phyloP scores from a whole-genome alignment of 805 yeast species.

The Ogataea ramenticola region DNA sequence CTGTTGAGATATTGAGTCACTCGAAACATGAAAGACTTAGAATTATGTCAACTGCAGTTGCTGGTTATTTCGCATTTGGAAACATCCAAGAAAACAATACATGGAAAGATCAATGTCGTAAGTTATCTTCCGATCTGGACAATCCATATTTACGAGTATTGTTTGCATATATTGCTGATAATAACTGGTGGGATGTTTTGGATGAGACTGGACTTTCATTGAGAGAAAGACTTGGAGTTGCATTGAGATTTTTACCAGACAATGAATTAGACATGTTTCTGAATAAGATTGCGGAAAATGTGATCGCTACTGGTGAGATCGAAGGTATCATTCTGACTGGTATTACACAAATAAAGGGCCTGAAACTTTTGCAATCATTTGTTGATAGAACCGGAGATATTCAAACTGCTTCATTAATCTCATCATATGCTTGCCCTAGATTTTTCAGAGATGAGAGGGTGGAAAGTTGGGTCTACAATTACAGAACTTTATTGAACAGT shows the following conservation, averaged over 20 bases:
- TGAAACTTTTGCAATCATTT: constrained; percentile 75
- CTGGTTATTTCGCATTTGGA: constrained; percentile 70
- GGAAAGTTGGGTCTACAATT: constrained; percentile 70
- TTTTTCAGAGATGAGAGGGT: constrained; percentile 70
- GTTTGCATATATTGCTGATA: constrained; percentile 89
- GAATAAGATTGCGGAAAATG: constrained; percentile 61
- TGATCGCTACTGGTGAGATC: constrained; percentile 71
- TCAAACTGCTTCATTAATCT: constrained; percentile 82
- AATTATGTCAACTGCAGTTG: constrained; percentile 87
- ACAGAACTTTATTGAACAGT: constrained; percentile 62
- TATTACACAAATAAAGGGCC: constrained; percentile 69
- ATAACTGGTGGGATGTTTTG: constrained; percentile 93
- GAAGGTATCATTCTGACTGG: constrained; percentile 92
- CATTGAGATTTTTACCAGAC: constrained; percentile 77
- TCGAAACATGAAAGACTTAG: constrained; percentile 64
- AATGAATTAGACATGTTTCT: constrained; percentile 68
- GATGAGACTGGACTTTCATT: constrained; percentile 86
- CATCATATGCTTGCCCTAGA: constrained; percentile 76
- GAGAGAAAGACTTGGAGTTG: constrained; percentile 85
- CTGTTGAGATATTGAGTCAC: constrained; percentile 71
- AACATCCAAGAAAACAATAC: constrained; percentile 55
- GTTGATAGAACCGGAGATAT: constrained; percentile 86
- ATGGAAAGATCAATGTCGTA: constrained; percentile 92
- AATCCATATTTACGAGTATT: constrained; percentile 88
- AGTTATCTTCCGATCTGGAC: constrained; percentile 79